Evolutionary conservation across 176 grass and related monocot genomes (phyloP), one percentile per base, ranked within the genome.

Genomic region (Juncus effusus): DNA sequence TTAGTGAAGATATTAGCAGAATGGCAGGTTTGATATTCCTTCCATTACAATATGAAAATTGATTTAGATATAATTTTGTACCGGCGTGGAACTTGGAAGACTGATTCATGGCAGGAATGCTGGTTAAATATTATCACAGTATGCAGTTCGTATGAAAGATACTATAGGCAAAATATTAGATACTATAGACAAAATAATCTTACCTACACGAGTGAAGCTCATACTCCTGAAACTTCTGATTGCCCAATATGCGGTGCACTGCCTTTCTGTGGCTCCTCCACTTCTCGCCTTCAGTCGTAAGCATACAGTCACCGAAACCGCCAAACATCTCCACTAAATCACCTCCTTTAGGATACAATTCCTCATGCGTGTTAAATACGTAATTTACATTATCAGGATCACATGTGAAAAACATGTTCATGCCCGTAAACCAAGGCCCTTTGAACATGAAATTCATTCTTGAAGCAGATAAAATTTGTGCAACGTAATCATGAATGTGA

Each of bases 251-350:
- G 40, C 65, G 5, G 12, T 52, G 67, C 15, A 65, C 69, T 6
- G 76, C 16, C n/a, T 56, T 82, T 0, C 81, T 37, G 57, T 90
- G 76, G 4, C 28, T 59, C 40, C 35, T 55, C 83, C 82, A 91
- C 14, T 64, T 56, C 44, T 63, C 19, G 19, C 19, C 19, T 28
- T 28, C 19, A 1, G 19, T 28, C 19, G 19, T 28, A 0, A 28
- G 19, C 73, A 86, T 65, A n/a, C 87, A 79, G 59, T 75, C 64
- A 54, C 80, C 87, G 39, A 86, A 73, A 74, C 77, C n/a, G n/a
- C n/a, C n/a, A n/a, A n/a, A n/a, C n/a, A n/a, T n/a, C n/a, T n/a
- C n/a, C n/a, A n/a, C n/a, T n/a, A n/a, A n/a, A n/a, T n/a, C n/a
- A n/a, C n/a, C n/a, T n/a, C n/a, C n/a, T n/a, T n/a, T n/a, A n/a